These are phyloP conservation scores for Cairneyella variabilis DNA, from an alignment of 495 filamentous ascomycete genomes.

Conservation along the genomic window DNA sequence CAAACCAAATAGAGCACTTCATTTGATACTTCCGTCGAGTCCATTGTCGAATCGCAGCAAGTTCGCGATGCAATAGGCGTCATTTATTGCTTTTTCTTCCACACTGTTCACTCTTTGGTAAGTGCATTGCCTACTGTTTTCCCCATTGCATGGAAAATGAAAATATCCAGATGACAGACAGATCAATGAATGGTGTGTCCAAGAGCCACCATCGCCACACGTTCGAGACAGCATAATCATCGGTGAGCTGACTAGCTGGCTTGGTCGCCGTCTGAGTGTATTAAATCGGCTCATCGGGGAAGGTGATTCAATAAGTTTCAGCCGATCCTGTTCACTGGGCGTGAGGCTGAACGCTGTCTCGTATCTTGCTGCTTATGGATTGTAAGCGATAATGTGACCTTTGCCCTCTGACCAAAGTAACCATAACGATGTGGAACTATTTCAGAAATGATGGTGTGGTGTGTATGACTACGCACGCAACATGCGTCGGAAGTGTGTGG, in stretches of 20 bases:
- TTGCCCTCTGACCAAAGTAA: background rate
- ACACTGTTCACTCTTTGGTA: conserved; percentile 11
- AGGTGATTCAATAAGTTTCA: conserved; percentile 15
- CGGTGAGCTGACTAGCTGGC: conserved; percentile 10
- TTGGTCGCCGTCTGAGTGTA: background rate
- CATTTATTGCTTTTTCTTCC: conserved; percentile 8
- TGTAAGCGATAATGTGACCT: conserved; percentile 1
- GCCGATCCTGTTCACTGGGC: conserved; percentile 11
- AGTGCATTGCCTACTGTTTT: background rate
- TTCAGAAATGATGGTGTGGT: background rate
- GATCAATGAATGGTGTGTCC: background rate
- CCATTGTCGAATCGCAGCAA: conserved; percentile 21
- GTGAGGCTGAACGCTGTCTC: conserved; percentile 19
- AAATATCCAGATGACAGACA: conserved; percentile 10
- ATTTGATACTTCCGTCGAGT: background rate
- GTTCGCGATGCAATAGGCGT: conserved; percentile 1
- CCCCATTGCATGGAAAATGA: background rate
- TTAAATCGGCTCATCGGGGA: background rate
- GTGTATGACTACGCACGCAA: background rate
- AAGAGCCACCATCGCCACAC: conserved; percentile 5
- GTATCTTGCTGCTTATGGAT: background rate
- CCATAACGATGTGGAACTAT: too few species aligned
- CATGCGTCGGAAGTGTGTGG: background rate
- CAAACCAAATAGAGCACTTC: background rate
- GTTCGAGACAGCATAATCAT: conserved; percentile 1